Percentiles rank a stretch among this genome's conserved stretches.
Evolutionary conservation across 2,329 filamentous ascomycete species (phyloP).

Genomic region (Ascocoryne sarcoides): DNA sequence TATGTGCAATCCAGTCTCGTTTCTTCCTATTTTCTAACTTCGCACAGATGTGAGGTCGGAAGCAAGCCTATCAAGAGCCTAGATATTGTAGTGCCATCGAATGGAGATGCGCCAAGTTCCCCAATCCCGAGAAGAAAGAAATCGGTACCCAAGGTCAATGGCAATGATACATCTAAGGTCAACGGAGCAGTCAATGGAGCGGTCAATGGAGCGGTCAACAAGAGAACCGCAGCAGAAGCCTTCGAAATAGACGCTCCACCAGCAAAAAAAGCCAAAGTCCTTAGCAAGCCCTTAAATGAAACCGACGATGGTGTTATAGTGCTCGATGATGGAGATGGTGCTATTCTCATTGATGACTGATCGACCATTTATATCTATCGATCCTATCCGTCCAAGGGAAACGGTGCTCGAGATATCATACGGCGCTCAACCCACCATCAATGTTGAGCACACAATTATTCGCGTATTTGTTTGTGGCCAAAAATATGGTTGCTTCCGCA

Average conservation of each 20-base stretch:
- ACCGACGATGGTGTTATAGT: slow-evolving; percentile 26
- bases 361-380: not conserved
- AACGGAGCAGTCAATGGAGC: slow-evolving; percentile 6
- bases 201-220: slow-evolving; percentile 22
- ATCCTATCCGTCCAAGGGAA: not conserved
- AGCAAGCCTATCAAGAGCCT: slow-evolving; percentile 45
- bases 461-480: slow-evolving; percentile 70
- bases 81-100: slow-evolving; percentile 14
- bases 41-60: slow-evolving; percentile 25
- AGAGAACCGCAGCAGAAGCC: slow-evolving; percentile 24
- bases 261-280: slow-evolving; percentile 26
- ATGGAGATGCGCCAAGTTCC: slow-evolving; percentile 7
- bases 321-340: slow-evolving; percentile 39
- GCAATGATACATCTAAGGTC: slow-evolving; percentile 1
- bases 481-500: slow-evolving; percentile 72
- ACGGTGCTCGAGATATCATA: slow-evolving; percentile 31
- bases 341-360: slow-evolving; percentile 56
- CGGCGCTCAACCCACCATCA: slow-evolving; percentile 72
- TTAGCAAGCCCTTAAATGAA: slow-evolving; percentile 31
- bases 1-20: slow-evolving; percentile 31
- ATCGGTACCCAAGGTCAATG: slow-evolving; percentile 12
- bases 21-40: slow-evolving; percentile 6
- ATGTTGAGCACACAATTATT: slow-evolving; percentile 83
- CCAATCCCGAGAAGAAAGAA: slow-evolving; percentile 24
- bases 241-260: slow-evolving; percentile 13